phyloP scores from a whole-genome alignment of 2,329 filamentous ascomycete genomes.

The Gaeumannomyces tritici region DNA sequence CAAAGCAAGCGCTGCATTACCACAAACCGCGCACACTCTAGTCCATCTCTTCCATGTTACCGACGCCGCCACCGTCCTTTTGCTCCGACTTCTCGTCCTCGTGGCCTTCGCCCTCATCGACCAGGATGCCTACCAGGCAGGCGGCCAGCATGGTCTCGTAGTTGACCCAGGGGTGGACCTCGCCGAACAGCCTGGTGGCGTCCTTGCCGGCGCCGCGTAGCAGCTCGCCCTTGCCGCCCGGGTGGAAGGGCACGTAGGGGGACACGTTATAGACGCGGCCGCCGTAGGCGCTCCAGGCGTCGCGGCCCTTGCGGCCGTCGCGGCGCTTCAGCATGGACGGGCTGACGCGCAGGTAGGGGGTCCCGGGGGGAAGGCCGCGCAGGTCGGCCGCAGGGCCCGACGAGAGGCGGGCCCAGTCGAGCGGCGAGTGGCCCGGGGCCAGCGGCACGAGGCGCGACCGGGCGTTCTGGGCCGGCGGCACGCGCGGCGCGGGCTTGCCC shows the following conservation, averaged over 20 bases:
- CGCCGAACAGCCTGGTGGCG: conserved; percentile 53
- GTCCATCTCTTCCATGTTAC: conserved; percentile 53
- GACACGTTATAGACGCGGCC: conserved; percentile 92
- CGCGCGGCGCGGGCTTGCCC: conserved; percentile 26
- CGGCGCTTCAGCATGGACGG: conserved; percentile 69
- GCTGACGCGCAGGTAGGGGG: conserved; percentile 62
- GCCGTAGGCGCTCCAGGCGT: conserved; percentile 84
- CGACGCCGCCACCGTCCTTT: conserved; percentile 7
- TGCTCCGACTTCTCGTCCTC: conserved; percentile 12
- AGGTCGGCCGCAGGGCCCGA: conserved; percentile 55
- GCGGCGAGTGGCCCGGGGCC: conserved; percentile 82
- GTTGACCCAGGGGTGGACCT: conserved; percentile 64
- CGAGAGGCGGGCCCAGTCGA: conserved; percentile 82
- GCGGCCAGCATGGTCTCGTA: conserved; percentile 59
- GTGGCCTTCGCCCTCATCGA: conserved; percentile 44
- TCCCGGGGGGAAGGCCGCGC: conserved; percentile 45
- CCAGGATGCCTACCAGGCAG: conserved; percentile 54
- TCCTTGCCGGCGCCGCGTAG: conserved; percentile 52
- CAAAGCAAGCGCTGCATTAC: not conserved
- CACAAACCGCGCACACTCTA: conserved; percentile 14
- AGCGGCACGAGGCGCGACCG: conserved; percentile 63
- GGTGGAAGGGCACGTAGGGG: conserved; percentile 84
- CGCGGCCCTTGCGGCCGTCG: conserved; percentile 73
- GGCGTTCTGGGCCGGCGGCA: not conserved
- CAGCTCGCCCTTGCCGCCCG: conserved; percentile 71